These are phyloP conservation scores for Mycena albidolilacea DNA, from an alignment of 768 basidiomycete genomes.

Conservation along the genomic window DNA sequence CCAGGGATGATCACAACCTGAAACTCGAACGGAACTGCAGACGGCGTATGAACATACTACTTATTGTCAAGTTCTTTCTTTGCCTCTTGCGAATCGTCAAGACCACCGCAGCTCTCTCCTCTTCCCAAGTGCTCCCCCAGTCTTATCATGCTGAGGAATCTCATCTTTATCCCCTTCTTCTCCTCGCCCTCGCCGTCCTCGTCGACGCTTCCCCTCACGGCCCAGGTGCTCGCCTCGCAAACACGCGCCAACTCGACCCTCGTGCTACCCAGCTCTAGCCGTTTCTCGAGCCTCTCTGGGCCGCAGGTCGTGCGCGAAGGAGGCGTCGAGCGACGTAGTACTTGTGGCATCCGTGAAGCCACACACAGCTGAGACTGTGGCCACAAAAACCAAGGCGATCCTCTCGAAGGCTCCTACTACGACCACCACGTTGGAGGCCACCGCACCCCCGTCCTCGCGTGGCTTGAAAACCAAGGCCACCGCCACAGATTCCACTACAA, in stretches of 20 bases:
- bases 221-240: constrained; percentile 40
- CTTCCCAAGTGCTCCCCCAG: constrained; percentile 24
- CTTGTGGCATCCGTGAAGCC: background rate
- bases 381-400: constrained; percentile 8
- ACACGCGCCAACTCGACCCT: constrained; percentile 43
- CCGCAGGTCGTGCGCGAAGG: constrained; percentile 35
- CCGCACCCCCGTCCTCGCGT: too few relatives aligned
- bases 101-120: constrained; percentile 31
- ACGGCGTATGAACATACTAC: background rate
- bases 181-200: constrained; percentile 43
- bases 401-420: background rate
- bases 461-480: constrained; percentile 3
- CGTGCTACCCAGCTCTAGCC: constrained; percentile 26
- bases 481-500: constrained; percentile 10
- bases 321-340: constrained; percentile 10
- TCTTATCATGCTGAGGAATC: constrained; percentile 43
- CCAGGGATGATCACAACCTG: too few relatives aligned
- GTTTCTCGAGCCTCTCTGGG: constrained; percentile 20
- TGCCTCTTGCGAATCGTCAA: constrained; percentile 31
- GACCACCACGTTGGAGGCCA: constrained; percentile 18
- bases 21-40: too few relatives aligned
- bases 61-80: constrained; percentile 26
- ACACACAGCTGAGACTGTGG: constrained; percentile 13
- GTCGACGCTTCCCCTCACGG: constrained; percentile 41
- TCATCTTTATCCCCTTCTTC: constrained; percentile 37